Conservation (phyloP, 2,329 filamentous ascomycete genomes). For the Blumeria graminis region DNA sequence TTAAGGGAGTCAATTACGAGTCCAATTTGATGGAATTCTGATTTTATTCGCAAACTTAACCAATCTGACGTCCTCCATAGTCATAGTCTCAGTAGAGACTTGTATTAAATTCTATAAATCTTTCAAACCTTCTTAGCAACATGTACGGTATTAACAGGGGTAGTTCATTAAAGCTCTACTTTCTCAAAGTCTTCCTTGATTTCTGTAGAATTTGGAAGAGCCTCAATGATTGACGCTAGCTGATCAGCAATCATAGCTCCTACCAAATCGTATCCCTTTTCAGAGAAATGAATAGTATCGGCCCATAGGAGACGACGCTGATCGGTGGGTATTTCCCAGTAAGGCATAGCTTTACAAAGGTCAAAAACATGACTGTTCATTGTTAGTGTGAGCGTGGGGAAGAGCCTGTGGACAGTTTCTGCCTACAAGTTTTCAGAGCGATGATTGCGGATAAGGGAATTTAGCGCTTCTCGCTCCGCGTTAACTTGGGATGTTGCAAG, state of each 20-base stretch:
- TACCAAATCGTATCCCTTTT: conserved; percentile 36
- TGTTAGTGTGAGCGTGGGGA: not conserved
- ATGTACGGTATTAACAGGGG: too few relatives aligned
- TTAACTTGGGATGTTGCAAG: conserved; percentile 12
- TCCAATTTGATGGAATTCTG: too few relatives aligned
- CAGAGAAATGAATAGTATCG: conserved; percentile 33
- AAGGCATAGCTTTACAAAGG: conserved; percentile 29
- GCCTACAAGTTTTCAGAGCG: conserved; percentile 27
- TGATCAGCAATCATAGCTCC: conserved; percentile 29
- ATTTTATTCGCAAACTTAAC: too few relatives aligned
- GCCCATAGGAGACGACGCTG: conserved; percentile 30
- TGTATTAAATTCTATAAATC: too few relatives aligned
- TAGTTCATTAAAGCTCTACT: too few relatives aligned
- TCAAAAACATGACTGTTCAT: conserved; percentile 28
- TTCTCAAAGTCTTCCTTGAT: not conserved
- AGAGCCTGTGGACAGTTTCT: not conserved
- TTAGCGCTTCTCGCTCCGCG: conserved; percentile 22
- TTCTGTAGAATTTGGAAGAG: not conserved
- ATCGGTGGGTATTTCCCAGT: conserved; percentile 22
- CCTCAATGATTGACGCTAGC: conserved; percentile 23
- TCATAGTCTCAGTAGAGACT: too few relatives aligned
- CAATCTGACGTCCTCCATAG: too few relatives aligned
- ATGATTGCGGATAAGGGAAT: conserved; percentile 26
- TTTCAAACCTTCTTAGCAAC: too few relatives aligned
- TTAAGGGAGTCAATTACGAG: too few relatives aligned